These are phyloP conservation scores for Nakazawaea peltata DNA, from an alignment of 805 yeast species.

Conservation along the genomic window DNA sequence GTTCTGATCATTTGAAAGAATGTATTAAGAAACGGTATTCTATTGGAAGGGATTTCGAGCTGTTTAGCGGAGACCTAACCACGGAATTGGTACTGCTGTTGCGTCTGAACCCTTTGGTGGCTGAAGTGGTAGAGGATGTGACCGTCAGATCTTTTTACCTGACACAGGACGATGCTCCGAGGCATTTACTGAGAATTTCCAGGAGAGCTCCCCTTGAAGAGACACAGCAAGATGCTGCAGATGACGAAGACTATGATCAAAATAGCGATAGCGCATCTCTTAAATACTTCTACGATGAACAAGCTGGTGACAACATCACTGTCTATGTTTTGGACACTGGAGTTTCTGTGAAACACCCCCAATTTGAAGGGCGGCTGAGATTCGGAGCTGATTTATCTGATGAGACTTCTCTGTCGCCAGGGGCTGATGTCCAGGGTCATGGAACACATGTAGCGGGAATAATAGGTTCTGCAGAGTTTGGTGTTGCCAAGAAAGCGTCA, in stretches of 20 bases:
- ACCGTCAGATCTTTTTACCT: slow-evolving; percentile 46
- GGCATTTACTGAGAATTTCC: slow-evolving; percentile 62
- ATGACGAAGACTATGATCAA: no score
- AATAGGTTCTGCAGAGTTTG: slow-evolving; percentile 70
- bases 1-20: slow-evolving; percentile 34
- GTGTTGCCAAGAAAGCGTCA: slow-evolving; percentile 67
- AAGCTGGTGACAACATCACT: slow-evolving; percentile 60
- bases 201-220: slow-evolving; percentile 35
- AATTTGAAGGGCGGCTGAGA: slow-evolving; percentile 53
- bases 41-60: slow-evolving; percentile 67
- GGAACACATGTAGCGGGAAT: slow-evolving; percentile 94
- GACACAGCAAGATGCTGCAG: no score
- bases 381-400: slow-evolving; percentile 56
- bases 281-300: no score
- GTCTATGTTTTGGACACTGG: slow-evolving; percentile 87
- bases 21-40: slow-evolving; percentile 45
- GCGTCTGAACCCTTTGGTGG: slow-evolving; percentile 49
- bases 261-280: no score
- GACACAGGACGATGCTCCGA: slow-evolving; percentile 31
- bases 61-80: slow-evolving; percentile 58
- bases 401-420: slow-evolving; percentile 38
- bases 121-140: slow-evolving; percentile 63
- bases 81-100: slow-evolving; percentile 37
- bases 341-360: slow-evolving; percentile 50
- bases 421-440: slow-evolving; percentile 66